Evolutionary conservation across 225 moss, liverwort and hornwort genomes (phyloP).

Genomic region (Antitrichia curtipendula): DNA sequence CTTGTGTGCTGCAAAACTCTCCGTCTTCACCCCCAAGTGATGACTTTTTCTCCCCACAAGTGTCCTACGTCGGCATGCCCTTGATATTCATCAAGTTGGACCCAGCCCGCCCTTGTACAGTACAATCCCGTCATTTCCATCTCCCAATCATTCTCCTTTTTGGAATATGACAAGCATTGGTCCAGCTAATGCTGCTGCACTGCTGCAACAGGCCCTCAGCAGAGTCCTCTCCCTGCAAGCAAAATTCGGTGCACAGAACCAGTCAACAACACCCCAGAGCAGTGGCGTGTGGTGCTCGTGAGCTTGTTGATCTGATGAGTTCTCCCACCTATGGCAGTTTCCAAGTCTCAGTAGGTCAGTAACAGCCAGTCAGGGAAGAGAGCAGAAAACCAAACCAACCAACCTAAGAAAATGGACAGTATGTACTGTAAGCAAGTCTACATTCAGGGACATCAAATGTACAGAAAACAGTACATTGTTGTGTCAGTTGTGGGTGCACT

Average conservation of each 20-base stretch:
- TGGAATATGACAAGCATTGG: neutral
- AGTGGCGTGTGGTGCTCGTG: neutral
- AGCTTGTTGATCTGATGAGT: neutral
- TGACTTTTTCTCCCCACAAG: neutral
- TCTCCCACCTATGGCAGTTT: neutral
- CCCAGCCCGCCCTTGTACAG: neutral
- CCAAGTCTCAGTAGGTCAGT: neutral
- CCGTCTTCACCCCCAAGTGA: neutral
- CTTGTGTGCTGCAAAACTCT: neutral
- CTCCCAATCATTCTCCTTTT: constrained; percentile 3
- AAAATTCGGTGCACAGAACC: constrained; percentile 5
- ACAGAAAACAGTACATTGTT: neutral
- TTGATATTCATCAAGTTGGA: constrained; percentile 2
- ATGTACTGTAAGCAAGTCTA: neutral
- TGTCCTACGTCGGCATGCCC: neutral
- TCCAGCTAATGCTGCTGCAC: neutral
- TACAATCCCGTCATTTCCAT: neutral
- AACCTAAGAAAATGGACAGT: neutral
- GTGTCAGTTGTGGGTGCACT: neutral
- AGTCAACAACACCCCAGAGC: neutral
- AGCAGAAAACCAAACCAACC: neutral
- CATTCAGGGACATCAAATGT: neutral
- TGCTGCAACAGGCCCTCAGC: neutral
- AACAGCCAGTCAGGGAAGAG: neutral
- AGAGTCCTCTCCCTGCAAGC: neutral